Evolutionary conservation across 2,329 filamentous ascomycete species (phyloP), one percentile per base, ranked within the genome.

Genomic region (Xylariomycetidae sp.): DNA sequence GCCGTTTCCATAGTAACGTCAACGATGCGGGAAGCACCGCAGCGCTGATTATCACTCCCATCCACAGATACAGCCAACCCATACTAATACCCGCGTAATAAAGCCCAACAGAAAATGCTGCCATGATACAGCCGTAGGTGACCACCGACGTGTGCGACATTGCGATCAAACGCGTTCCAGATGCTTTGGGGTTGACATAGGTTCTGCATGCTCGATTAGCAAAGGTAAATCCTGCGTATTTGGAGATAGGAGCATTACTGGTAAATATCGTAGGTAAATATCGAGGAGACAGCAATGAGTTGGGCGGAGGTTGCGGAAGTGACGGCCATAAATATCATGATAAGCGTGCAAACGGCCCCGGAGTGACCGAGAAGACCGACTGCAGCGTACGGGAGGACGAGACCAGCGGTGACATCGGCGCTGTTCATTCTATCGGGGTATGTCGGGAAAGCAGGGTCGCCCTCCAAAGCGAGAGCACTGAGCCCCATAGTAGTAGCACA

Each of bases 251-350:
- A n/a, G n/a, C n/a, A 32, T 41, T n/a, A 42, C 40, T 43, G 41
- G 62, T 90, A 94, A 46, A 90, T 74, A 51, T 94, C 87, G 57
- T 90, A 92, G 1, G 87, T 92, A 61, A 81, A 80, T 58, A 94
- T 92, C 7, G 83, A 88, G 2, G 85, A 89, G 1, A 90, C 85
- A 2, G 88, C 85, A 36, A 94, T 89, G 6, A 94, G 66, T 57
- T 94, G 84, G 0, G 86, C 81, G 2, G 82, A 88, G 46, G 84
- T 83, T 0, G 87, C 84, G 3, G 79, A 85, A 0, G 88, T 94
- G 16, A 94, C 87, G 13, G 88, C 88, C 80, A 94, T 87, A 67
- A 94, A 92, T 34, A 92, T 74, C 46, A 94, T 78, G 13, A 94
- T 64, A 2, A 90, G 70, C 0, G 85, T 87, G 0, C 80, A 84